These are phyloP conservation scores for Colletotrichum lindemuthianum DNA, from an alignment of 2,329 filamentous ascomycete genomes.

Conservation along the genomic window DNA sequence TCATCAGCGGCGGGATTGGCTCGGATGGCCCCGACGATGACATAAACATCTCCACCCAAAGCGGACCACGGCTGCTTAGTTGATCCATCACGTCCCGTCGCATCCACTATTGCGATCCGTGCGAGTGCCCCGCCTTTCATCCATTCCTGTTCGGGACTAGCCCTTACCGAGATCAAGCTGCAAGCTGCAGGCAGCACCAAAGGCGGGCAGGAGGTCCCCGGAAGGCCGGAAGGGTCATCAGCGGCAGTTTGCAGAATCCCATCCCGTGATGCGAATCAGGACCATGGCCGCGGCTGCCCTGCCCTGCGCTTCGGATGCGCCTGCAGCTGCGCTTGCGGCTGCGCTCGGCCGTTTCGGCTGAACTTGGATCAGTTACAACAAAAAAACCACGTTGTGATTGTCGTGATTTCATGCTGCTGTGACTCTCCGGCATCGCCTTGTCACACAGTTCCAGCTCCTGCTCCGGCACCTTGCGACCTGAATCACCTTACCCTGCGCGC, in stretches of 20 bases:
- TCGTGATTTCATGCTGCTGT: too few species aligned
- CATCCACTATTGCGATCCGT: constrained; percentile 6
- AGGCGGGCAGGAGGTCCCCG: constrained; percentile 2
- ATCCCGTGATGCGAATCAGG: neutral
- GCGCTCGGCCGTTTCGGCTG: constrained; percentile 25
- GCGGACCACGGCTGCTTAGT: constrained; percentile 20
- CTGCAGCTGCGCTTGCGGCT: neutral
- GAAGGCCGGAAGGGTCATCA: constrained; percentile 5
- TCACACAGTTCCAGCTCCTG: neutral
- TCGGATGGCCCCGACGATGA: constrained; percentile 5
- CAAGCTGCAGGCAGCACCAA: constrained; percentile 15
- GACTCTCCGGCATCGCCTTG: neutral
- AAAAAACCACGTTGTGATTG: too few species aligned
- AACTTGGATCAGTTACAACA: neutral
- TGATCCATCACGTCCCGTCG: constrained; percentile 16
- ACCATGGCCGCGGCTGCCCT: neutral
- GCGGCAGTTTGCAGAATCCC: neutral
- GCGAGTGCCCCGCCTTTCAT: constrained; percentile 17
- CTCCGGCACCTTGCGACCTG: too few species aligned
- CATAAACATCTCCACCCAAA: accelerated
- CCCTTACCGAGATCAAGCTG: neutral
- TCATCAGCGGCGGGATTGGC: constrained; percentile 24
- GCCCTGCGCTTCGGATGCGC: neutral
- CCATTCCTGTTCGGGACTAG: constrained; percentile 5
- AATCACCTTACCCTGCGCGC: too few species aligned